Conservation (phyloP, 2,329 filamentous ascomycete species). For the Colletotrichum tamarilloi region DNA sequence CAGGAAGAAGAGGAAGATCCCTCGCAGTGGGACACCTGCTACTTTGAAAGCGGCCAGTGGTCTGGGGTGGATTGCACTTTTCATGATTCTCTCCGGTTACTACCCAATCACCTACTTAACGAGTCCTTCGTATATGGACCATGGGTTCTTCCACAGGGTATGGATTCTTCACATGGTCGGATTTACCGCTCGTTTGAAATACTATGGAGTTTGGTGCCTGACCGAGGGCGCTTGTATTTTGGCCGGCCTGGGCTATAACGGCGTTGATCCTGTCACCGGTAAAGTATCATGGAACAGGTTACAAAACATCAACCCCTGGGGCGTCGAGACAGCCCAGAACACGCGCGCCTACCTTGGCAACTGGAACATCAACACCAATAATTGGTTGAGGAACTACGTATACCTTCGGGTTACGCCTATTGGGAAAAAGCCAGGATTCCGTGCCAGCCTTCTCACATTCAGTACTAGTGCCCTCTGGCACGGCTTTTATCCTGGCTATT, state of each 20-base stretch:
- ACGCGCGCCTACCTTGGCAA: conserved; percentile 89
- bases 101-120: conserved; percentile 75
- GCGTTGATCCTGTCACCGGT: conserved; percentile 85
- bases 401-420: conserved; percentile 95
- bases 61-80: conserved; percentile 81
- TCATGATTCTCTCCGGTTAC: conserved; percentile 76
- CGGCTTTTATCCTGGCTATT: conserved; percentile 97
- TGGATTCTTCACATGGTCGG: conserved; percentile 87
- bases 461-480: conserved; percentile 97
- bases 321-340: conserved; percentile 91
- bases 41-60: conserved; percentile 79
- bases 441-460: conserved; percentile 94
- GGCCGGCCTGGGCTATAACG: conserved; percentile 93
- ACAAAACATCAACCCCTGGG: conserved; percentile 88
- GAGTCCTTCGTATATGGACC: conserved; percentile 72
- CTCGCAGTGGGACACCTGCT: conserved; percentile 88
- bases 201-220: conserved; percentile 95
- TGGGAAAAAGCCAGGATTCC: conserved; percentile 95
- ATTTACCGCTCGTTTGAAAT: conserved; percentile 86
- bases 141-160: conserved; percentile 77
- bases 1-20: conserved; percentile 90
- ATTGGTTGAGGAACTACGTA: conserved; percentile 95
- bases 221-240: conserved; percentile 96
- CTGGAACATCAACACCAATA: conserved; percentile 99
- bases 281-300: conserved; percentile 89